Base-by-base conservation (phyloP, 208 protist species). In the Strigomonas oncopelti region DNA sequence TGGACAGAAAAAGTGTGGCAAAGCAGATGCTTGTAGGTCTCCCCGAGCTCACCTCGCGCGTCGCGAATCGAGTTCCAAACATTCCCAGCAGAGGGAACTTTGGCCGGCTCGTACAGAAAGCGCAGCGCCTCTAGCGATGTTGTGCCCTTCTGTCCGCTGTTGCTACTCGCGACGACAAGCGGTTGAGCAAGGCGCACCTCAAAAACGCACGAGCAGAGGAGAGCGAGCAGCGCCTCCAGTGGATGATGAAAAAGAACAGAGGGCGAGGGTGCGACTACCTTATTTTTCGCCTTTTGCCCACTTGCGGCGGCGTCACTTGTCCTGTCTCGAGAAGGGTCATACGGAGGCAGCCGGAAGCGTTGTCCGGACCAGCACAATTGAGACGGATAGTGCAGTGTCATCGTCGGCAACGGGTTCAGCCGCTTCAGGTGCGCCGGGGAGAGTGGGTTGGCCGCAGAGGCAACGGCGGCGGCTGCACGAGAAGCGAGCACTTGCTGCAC, bases 141-240 rank as follows among this genome's bases (percentile, higher is more conserved):
- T 1, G 34, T 2, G 57, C 29, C 11, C 9, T 29, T 46, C 13
- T 46, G 9, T 27, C 29, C 29, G 27, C 13, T 4, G 22, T 16
- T 9, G 16, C 27, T 34, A 46, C 20, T 11, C 18, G 57, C 42
- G 22, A 16, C 0, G 52, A 63, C 58, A 38, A 76, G 58, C n/a
- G 52, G 52, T 14, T 63, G 67, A 3, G 66, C 66, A 5, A 71
- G 61, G 1, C 51, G 62, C 51, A 74, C 32, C 3, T 46, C 61
- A 58, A 72, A 66, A 1, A 65, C 31, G 8, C 32, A 61, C 3
- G 65, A 65, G 46, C 61, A 25, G 1, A 88, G 16, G 14, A 67
- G 51, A 16, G 54, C 42, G n/a, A 88, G 69, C 4, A 88, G 65
- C 5, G 75, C 74, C 51, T 88, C 75, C 5, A 84, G 60, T 11